Evolutionary conservation across 1,139 yeast genomes (phyloP), one percentile per base, ranked within the genome.

Genomic region (Scheffersomyces insectosa): DNA sequence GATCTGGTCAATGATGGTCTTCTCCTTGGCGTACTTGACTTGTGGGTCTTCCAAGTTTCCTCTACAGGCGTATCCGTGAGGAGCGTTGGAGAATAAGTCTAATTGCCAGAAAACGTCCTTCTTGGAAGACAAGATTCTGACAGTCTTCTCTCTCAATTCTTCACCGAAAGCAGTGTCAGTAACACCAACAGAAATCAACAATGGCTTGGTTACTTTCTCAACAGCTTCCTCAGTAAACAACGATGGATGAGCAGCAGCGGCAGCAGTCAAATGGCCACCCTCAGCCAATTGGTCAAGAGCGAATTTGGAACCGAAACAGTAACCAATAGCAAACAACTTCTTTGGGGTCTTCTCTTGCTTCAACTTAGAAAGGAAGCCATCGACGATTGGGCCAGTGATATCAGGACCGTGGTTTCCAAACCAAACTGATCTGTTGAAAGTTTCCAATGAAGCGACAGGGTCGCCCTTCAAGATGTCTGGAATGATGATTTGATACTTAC

Each of bases 21-120:
- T 86, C 52, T 86, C 88, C 63, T 79, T 82, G 37, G 96, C 93
- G 52, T 82, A 84, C 57, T 68, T 74, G 46, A 77, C 79, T 37
- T 55, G 59, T 9, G 88, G 85, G 47, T 68, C 66, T 11, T 70
- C 50, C 31, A 75, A 47, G 61, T 90, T 96, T 46, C 95, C 96
- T 66, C 55, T 54, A 29, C 52, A 48, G 15, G 56, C 53, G 38
- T 41, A 58, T 5, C 62, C 62, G 39, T 58, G 62, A 7, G 44
- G 23, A n/a, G 54, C 57, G 14, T 57, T 59, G 4, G 48, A 40
- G 44, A 53, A 58, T 35, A 58, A 32, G 36, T 51, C 49, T 10
- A 55, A 34, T 38, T 48, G 56, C 49, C 44, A 57, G 23, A 47
- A 45, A 30, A 76, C 79, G 28, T 46, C 54, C 37, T 51, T 46